phyloP scores from a whole-genome alignment of 805 yeast genomes.

The Saccharomycopsis sp. region DNA sequence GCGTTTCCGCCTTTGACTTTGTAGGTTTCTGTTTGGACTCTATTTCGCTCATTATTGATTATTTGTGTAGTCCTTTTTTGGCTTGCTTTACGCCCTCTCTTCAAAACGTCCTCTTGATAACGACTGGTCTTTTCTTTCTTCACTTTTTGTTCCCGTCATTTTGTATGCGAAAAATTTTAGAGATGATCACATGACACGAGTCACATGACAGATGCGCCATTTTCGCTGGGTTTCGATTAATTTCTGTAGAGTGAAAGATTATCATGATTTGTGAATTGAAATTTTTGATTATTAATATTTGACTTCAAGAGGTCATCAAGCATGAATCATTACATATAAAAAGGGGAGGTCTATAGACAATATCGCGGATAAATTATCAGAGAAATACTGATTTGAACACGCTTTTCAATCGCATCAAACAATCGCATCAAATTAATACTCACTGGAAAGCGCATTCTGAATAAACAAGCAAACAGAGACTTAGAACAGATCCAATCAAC shows the following conservation, averaged over 20 bases:
- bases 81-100: no score
- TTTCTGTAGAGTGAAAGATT: no score
- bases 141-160: not conserved
- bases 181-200: not conserved
- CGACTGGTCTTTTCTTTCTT: not conserved
- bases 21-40: not conserved
- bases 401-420: not conserved
- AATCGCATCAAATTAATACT: not conserved
- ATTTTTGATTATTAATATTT: not conserved
- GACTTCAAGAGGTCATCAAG: not conserved
- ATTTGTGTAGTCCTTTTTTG: not conserved
- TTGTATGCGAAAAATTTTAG: not conserved
- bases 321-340: no score
- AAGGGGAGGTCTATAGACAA: no score
- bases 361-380: no score
- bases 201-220: not conserved
- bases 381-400: no score
- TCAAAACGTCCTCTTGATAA: no score
- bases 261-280: no score
- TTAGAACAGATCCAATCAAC: not conserved
- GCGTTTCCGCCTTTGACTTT: not conserved
- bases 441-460: no score
- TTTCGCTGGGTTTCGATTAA: no score
- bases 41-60: not conserved
- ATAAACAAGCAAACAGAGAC: not conserved